Conservation (phyloP, 1,284 basidiomycete genomes). For the Hypsizygus ulmarius region DNA sequence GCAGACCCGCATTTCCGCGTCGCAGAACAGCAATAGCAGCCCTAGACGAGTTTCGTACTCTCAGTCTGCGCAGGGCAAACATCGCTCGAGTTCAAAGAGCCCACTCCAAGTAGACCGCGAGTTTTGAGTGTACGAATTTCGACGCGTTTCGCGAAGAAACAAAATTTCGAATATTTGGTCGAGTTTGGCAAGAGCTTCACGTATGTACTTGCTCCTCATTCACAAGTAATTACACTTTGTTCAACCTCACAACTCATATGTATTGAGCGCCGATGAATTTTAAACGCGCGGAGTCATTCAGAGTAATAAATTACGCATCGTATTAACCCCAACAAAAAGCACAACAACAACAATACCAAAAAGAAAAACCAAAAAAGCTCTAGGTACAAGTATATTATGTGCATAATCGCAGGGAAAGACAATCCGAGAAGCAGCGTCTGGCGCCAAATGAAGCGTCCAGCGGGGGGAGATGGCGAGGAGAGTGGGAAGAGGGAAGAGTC, state of each 20-base stretch:
- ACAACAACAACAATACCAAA: slow-evolving; percentile 2
- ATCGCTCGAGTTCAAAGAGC: slow-evolving; percentile 17
- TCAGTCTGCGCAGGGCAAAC: slow-evolving; percentile 28
- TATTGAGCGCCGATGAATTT: too few species aligned
- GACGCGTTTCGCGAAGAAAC: slow-evolving; percentile 14
- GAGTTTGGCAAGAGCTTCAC: slow-evolving; percentile 20
- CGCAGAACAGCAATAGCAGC: slow-evolving; percentile 6
- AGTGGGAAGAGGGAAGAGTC: not conserved
- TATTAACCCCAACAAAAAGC: slow-evolving; percentile 5
- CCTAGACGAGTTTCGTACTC: slow-evolving; percentile 8
- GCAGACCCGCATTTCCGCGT: slow-evolving; percentile 23
- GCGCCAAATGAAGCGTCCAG: not conserved
- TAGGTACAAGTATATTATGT: too few species aligned
- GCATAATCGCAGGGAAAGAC: not conserved
- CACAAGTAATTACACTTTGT: too few species aligned
- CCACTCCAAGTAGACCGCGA: not conserved
- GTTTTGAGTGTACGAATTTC: slow-evolving; percentile 1
- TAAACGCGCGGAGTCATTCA: too few species aligned
- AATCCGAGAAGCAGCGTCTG: not conserved
- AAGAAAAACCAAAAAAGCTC: not conserved
- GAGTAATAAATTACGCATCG: slow-evolving; percentile 1
- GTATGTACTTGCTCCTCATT: not conserved
- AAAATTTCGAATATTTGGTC: slow-evolving; percentile 22
- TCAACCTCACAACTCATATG: too few species aligned
- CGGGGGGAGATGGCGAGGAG: not conserved